Evolutionary conservation across 208 protist genomes (phyloP).

Genomic region (Trypanosoma grayi): DNA sequence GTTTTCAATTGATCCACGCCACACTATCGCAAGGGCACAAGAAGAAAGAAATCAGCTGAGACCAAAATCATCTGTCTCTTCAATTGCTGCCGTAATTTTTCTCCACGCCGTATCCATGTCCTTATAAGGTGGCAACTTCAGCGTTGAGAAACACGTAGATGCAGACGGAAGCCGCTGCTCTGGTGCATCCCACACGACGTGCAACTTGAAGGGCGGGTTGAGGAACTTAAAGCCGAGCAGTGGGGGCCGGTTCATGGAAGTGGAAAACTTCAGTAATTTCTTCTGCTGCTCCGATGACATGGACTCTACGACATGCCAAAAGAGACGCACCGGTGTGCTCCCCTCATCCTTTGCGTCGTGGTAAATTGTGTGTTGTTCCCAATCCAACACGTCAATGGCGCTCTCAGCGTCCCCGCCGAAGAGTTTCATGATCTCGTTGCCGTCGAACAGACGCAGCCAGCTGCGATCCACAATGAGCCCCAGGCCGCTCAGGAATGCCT

Average conservation of each 20-base stretch:
- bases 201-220: slow-evolving; percentile 86
- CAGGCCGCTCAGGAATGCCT: slow-evolving; percentile 85
- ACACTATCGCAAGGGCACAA: no score
- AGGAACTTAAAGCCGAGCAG: slow-evolving; percentile 92
- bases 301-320: slow-evolving; percentile 89
- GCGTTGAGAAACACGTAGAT: slow-evolving; percentile 91
- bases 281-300: slow-evolving; percentile 69
- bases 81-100: slow-evolving; percentile 90
- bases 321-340: slow-evolving; percentile 52
- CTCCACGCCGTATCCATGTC: slow-evolving; percentile 48
- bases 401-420: slow-evolving; percentile 74
- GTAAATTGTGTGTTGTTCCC: slow-evolving; percentile 84
- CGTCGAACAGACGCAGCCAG: slow-evolving; percentile 86
- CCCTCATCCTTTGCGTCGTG: slow-evolving; percentile 55
- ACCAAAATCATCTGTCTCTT: slow-evolving; percentile 83
- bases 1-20: no score
- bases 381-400: slow-evolving; percentile 87
- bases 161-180: slow-evolving; percentile 84
- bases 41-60: slow-evolving; percentile 44
- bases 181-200: slow-evolving; percentile 41
- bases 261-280: slow-evolving; percentile 87
- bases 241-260: slow-evolving; percentile 80
- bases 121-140: slow-evolving; percentile 91
- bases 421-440: slow-evolving; percentile 81
- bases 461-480: slow-evolving; percentile 49